Evolutionary conservation across 768 basidiomycete genomes (phyloP), one percentile per base, ranked within the genome.

Genomic region (Tylopilus vinaceipallidus): DNA sequence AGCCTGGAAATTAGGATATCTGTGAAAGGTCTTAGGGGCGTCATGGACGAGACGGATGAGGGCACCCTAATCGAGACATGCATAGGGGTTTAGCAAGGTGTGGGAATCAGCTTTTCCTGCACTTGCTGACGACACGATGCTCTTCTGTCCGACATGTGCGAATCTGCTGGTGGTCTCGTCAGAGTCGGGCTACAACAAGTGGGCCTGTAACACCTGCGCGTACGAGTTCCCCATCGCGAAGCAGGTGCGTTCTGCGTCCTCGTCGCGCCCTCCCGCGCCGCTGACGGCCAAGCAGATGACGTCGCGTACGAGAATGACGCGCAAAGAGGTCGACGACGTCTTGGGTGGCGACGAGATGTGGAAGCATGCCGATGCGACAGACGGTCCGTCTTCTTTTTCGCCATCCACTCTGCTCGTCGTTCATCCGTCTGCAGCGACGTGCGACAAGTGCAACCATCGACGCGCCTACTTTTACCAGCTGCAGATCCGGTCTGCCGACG

Each of bases 301-400:
- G 7, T 90, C 91, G 45, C 76, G 95, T 38, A 93, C 88, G 24
- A 81, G 82, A 48, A 75, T 97, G 43, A 85, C 84, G 57, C 79
- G 90, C n/a, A 98, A 98, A 62, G 80, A 86, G 58, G 87, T 93
- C 12, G 97, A 99, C 65, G 97, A 98, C 61, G 95, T 99, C 6
- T 75, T 98, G 23, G 97, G 95, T 43, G 94, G 92, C 3, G 92
- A 91, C 32, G 91, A 92, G 52, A 84, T 84, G 70, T 97, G 95
- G 92, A 87, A 86, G 48, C 89, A 97, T 67, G 95, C 94, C 3
- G 95, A 95, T 68, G 82, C 85, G 41, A 93, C 88, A 0, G 77
- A 83, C 58, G 84, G 93, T 91, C 36, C 44, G 76, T 50, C 24
- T 27, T 12, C 23, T 42, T 16, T 12, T 34, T 42, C 1, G n/a